A percentile compares a stretch with the other conserved stretches of the same genome.
phyloP scores from a whole-genome alignment of 2,329 filamentous ascomycete genomes.

The Cladophialophora psammophila region DNA sequence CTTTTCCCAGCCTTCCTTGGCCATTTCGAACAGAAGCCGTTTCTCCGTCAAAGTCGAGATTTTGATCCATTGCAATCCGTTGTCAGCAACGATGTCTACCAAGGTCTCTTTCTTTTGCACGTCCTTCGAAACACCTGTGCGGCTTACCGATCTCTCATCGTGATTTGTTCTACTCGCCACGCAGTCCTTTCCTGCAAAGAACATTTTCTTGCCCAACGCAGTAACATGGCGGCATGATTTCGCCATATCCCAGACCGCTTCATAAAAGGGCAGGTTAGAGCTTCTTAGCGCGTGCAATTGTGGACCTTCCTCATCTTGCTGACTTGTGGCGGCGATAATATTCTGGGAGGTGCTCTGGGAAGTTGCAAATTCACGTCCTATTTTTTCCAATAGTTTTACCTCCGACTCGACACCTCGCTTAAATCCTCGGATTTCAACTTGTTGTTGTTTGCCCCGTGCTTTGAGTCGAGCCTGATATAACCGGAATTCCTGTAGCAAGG shows the following conservation, averaged over 20 bases:
- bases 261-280: constrained; percentile 71
- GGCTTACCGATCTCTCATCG: constrained; percentile 26
- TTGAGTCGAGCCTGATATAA: constrained; percentile 53
- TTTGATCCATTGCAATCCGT: constrained; percentile 72
- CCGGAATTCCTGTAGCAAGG: constrained; percentile 55
- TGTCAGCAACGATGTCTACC: constrained; percentile 70
- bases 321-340: constrained; percentile 32
- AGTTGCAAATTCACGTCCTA: constrained; percentile 39
- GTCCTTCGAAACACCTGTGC: constrained; percentile 1
- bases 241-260: constrained; percentile 68
- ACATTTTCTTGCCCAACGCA: constrained; percentile 65
- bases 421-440: constrained; percentile 60
- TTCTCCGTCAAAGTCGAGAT: constrained; percentile 71
- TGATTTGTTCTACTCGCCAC: background rate
- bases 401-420: constrained; percentile 58
- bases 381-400: constrained; percentile 56
- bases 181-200: constrained; percentile 28
- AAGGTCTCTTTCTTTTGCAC: constrained; percentile 57
- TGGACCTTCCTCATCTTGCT: constrained; percentile 40
- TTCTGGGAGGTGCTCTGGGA: constrained; percentile 37
- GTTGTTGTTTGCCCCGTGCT: constrained; percentile 53
- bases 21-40: constrained; percentile 71
- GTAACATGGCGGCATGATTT: constrained; percentile 65
- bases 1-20: constrained; percentile 70
- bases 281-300: constrained; percentile 65